Evolutionary conservation across 2,329 filamentous ascomycete genomes (phyloP).

Genomic region (Nectriaceae sp.): DNA sequence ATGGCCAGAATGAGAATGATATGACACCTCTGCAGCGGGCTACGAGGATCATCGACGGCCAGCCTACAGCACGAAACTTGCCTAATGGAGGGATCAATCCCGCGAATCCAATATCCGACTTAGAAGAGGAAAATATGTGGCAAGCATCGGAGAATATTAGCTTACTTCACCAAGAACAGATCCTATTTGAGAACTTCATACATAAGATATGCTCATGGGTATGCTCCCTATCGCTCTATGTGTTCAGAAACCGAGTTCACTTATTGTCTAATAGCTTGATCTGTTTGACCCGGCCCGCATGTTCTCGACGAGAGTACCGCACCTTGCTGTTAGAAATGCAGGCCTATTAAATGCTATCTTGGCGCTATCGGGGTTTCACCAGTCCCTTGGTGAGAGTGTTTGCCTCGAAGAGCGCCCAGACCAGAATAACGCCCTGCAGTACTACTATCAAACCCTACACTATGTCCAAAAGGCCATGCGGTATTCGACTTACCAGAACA

Average conservation of each 20-base stretch:
- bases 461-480: constrained; percentile 62
- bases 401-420: constrained; percentile 1
- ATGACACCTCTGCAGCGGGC: constrained; percentile 16
- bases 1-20: constrained; percentile 8
- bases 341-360: constrained; percentile 60
- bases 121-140: constrained; percentile 23
- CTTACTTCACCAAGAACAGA: constrained; percentile 22
- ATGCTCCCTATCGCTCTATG: background rate
- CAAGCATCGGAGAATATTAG: constrained; percentile 20
- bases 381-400: constrained; percentile 23
- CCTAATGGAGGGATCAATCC: background rate
- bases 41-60: constrained; percentile 21
- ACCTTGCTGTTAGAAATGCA: constrained; percentile 40
- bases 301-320: constrained; percentile 23
- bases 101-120: background rate
- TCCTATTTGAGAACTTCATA: constrained; percentile 24
- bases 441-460: constrained; percentile 64
- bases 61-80: background rate
- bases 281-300: constrained; percentile 23
- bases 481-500: constrained; percentile 58
- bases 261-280: constrained; percentile 17
- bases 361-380: constrained; percentile 46
- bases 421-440: constrained; percentile 38
- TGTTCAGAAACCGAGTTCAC: background rate
- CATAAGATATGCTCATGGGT: constrained; percentile 28